Base-by-base conservation (phyloP, 2,329 filamentous ascomycete genomes). In the Laburnicola sp. region DNA sequence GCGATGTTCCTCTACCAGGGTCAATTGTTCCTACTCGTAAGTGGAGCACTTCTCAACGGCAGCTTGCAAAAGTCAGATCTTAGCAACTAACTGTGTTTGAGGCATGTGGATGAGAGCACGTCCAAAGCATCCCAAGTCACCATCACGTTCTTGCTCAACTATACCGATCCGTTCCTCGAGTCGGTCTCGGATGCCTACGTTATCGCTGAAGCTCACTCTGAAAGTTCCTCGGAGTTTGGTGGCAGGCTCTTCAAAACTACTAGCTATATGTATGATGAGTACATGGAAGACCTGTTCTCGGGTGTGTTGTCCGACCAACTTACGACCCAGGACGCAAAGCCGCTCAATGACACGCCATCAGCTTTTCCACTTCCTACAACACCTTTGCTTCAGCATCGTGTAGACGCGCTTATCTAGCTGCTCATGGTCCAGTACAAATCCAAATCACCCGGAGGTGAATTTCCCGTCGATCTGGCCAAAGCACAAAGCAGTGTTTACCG, bases 161-260 rank as follows among this genome's bases (percentile, higher is more conserved):
- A 58, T 21, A 58, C 57, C 10, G 52, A 60, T n/a, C 55, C 57
- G 2, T 25, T 8, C 4, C 44, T 42, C 22, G 52, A 52, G 7
- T 47, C 42, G 5, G 41, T 56, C n/a, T 28, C 42, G 10, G 45
- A 51, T 35, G 51, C 51, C 10, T 53, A 58, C 27, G 47, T 49
- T 5, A 27, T 40, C 16, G 32, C 46, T 41, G 38, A n/a, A 43
- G 48, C 47, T 1, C 42, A 47, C 32, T 39, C 32, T 3, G 36
- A 45, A 28, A 37, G 26, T 7, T 34, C 7, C 28, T 38, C 10
- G 30, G 40, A 39, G 25, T 16, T 5, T 10, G 28, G 28, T 34
- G 40, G 25, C 11, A 9, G 21, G 27, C 2, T 9, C 3, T 4
- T 22, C 10, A 8, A 23, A 16, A 32, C 27, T 9, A 23, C 4